Base-by-base conservation (phyloP, 257 asterid genomes). In the Henckelia pumila region DNA sequence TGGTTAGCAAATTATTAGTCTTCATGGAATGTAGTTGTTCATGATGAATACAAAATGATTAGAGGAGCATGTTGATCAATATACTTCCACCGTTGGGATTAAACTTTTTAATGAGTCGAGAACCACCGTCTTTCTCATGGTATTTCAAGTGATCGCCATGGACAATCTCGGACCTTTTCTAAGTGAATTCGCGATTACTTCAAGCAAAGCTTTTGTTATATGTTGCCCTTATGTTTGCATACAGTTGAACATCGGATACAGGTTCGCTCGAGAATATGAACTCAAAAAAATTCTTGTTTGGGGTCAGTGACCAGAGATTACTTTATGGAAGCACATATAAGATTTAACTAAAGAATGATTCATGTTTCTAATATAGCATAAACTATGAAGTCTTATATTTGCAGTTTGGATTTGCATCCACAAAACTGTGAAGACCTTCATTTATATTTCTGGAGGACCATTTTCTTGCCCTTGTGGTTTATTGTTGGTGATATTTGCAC, bases 401-500 rank as follows among this genome's bases (percentile, higher is more conserved):
- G 73, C 58, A 49, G 47, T 58, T 61, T 57, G 13, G 66, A 47
- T 11, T 57, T 58, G 21, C 53, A 47, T 14, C 20, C 24, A 52
- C 63, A 9, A 14, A 14, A 5, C 60, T 55, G 49, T 68, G 52
- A 47, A 47, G n/a, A 67, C 28, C 53, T 19, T 40, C 11, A 19
- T 29, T 61, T 61, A 44, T 14, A 25, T 10, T 8, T 40, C 6
- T 14, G 14, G 59, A 32, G 50, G 19, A 14, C 9, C 58, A 20
- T 22, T 13, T 63, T 37, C 57, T 11, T 9, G 23, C 26, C 56
- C 20, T 22, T 19, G 29, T 63, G 11, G 22, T 24, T 22, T 26
- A 30, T 67, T 79, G 60, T 59, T 61, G 65, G 63, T 75, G 32
- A 25, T 33, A 33, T 59, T 74, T 33, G 58, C 65, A 59, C 62